Evolutionary conservation across 2,329 filamentous ascomycete species (phyloP).

Genomic region (Proliferodiscus dingleyae): DNA sequence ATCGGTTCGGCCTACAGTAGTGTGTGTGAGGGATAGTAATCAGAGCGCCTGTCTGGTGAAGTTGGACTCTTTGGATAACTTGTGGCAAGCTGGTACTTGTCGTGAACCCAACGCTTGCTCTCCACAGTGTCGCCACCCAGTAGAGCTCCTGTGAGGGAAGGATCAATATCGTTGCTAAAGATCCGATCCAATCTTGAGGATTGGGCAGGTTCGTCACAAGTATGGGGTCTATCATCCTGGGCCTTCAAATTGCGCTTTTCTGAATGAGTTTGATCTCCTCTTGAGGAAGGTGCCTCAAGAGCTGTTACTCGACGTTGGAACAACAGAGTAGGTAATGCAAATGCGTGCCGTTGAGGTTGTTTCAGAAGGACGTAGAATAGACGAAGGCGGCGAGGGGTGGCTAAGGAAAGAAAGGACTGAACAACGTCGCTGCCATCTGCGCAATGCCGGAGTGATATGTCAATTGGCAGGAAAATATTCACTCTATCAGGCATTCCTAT

Average conservation of each 20-base stretch:
- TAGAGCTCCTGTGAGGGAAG: background rate
- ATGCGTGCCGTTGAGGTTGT: no score
- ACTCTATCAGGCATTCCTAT: no score
- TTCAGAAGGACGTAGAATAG: background rate
- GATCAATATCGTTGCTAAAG: background rate
- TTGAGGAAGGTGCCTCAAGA: conserved; percentile 4
- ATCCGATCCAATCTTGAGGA: conserved; percentile 3
- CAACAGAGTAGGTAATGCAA: no score
- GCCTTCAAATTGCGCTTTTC: background rate
- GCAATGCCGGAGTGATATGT: no score
- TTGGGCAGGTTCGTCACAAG: background rate
- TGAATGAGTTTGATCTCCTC: background rate
- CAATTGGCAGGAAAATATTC: no score
- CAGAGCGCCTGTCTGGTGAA: background rate
- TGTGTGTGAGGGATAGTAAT: background rate
- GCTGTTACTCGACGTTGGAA: background rate
- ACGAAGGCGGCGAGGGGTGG: background rate
- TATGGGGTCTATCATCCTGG: background rate
- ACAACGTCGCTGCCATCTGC: background rate
- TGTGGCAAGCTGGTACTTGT: background rate
- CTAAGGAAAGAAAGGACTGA: background rate
- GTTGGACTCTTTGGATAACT: background rate
- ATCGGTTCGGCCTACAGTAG: background rate
- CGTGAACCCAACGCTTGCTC: background rate
- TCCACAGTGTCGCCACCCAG: background rate